Evolutionary conservation across 148 eudicot genomes (phyloP).

Genomic region (Diospyros lotus): DNA sequence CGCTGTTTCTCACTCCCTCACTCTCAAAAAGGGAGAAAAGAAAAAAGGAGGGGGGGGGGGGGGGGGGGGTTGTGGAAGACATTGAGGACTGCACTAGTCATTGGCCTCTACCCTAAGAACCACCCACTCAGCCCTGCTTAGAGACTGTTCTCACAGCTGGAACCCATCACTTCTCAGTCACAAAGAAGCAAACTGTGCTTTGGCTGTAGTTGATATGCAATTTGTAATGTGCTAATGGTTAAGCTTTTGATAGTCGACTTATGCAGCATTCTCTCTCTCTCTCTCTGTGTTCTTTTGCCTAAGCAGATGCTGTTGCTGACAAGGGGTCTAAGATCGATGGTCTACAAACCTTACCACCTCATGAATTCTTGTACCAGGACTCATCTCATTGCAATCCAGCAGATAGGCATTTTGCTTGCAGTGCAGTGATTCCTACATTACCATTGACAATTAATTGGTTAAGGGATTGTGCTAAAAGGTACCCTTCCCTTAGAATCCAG

Average conservation of each 20-base stretch:
- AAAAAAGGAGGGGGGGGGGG: too few species aligned
- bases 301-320: slow-evolving; percentile 31
- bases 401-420: slow-evolving; percentile 33
- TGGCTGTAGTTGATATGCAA: not conserved
- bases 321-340: slow-evolving; percentile 20
- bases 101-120: too few species aligned
- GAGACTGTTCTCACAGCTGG: not conserved
- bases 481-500: slow-evolving; percentile 66
- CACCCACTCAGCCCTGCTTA: not conserved
- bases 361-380: slow-evolving; percentile 31
- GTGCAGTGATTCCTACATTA: slow-evolving; percentile 68
- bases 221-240: not conserved
- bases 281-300: not conserved
- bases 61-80: too few species aligned
- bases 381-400: slow-evolving; percentile 24
- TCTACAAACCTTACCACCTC: slow-evolving; percentile 28
- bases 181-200: not conserved
- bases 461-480: slow-evolving; percentile 58
- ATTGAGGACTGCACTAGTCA: too few species aligned
- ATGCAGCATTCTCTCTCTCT: too few species aligned
- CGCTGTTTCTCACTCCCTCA: too few species aligned
- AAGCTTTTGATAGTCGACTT: not conserved
- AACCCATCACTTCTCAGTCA: not conserved
- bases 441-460: slow-evolving; percentile 65
- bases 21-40: too few species aligned